Percentiles rank a stretch among this genome's conserved stretches.
These are phyloP conservation scores for Tuber melanosporum DNA, from an alignment of 495 filamentous ascomycete species.

Conservation along the genomic window DNA sequence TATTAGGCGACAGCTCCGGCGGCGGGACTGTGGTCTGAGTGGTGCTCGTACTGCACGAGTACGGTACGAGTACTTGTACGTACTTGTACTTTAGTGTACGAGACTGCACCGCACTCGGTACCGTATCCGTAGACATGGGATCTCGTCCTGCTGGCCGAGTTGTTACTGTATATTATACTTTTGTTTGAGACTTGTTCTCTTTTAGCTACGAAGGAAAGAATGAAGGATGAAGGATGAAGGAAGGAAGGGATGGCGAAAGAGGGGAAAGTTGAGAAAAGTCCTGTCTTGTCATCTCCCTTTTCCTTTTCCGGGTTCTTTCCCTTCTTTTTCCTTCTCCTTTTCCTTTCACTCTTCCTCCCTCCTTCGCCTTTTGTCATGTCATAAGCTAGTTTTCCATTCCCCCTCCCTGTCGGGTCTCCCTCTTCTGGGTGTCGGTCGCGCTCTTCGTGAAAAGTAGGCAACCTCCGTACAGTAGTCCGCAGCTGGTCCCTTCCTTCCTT, in stretches of 20 bases:
- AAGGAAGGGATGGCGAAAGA: not conserved
- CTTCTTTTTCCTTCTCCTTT: too few species aligned
- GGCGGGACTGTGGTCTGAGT: not conserved
- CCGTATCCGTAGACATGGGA: not conserved
- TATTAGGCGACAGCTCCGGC: not conserved
- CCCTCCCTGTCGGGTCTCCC: not conserved
- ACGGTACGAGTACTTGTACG: too few species aligned
- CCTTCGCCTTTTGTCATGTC: not conserved
- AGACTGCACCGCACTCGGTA: not conserved
- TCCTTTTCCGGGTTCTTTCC: not conserved
- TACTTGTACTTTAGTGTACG: too few species aligned
- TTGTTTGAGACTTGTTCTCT: not conserved
- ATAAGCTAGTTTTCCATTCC: not conserved
- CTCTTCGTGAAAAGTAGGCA: not conserved
- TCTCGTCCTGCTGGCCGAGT: not conserved
- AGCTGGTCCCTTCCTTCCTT: not conserved
- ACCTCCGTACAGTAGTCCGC: not conserved
- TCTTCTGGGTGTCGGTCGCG: not conserved
- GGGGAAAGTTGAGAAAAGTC: too few species aligned
- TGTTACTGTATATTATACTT: not conserved
- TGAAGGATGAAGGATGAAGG: not conserved
- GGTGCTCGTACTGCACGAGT: not conserved
- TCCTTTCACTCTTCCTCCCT: not conserved
- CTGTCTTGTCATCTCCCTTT: not conserved
- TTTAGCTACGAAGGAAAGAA: not conserved